Base-by-base conservation (phyloP, 805 yeast species). In the Yarrowia keelungensis region DNA sequence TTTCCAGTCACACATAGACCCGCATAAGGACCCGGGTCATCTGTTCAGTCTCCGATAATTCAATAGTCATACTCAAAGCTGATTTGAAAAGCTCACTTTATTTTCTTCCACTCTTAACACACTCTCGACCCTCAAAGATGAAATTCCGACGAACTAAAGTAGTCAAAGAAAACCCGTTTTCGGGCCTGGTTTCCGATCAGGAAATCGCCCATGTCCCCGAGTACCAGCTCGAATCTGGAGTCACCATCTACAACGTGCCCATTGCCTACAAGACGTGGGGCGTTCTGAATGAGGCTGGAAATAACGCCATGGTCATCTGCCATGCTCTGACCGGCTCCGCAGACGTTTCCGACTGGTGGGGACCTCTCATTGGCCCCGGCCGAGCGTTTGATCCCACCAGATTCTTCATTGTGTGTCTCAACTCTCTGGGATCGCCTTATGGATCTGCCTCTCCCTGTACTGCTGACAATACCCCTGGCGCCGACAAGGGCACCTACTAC, bases 341-440 rank as follows among this genome's bases (percentile, higher is more conserved):
- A 0, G 98, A 95, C 76, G 97, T 94, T 16, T 84, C 89, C 47
- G 99, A 95, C 75, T 95, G 99, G 99, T 95, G 99, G 99, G 98
- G 98, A 0, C 98, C 98, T 0, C 79, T 95, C 32, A 80, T 95
- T 38, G 99, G 98, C 0, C 85, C 87, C 4, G 90, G 87, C 14
- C 85, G 88, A 69, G 96, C 98, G 0, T 92, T 95, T 78, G 99
- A 95, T 79, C 97, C 98, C 0, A 82, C 92, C 0, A 84, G 90
- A 72, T 95, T 89, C 77, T 91, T 91, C 77, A 87, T 95, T 56
- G 83, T 95, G 15, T 94, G 99, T 76, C 79, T 94, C 69, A 94
- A 95, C 76, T 89, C 97, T n/a, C 82, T 95, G 71, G 98, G 98
- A 0, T 91, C 97, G 0, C 99, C 99, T 0, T 95, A 95, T 75